A percentile compares a stretch with the other conserved stretches of the same genome.
phyloP scores from a whole-genome alignment of 805 yeast species.

The Zygosaccharomyces bailii region DNA sequence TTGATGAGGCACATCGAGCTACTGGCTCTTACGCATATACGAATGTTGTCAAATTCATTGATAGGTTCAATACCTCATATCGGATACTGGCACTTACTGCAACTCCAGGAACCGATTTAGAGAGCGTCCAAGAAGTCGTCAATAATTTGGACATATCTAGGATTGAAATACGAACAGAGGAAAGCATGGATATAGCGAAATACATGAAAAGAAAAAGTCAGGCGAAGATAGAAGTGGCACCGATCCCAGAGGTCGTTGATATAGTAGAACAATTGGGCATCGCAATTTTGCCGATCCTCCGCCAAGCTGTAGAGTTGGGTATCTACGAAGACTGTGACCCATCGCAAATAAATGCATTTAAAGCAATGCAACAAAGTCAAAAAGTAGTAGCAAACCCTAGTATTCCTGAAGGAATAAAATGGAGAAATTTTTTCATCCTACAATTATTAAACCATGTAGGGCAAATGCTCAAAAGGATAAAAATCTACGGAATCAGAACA shows the following conservation, averaged over 20 bases:
- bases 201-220: conserved; percentile 70
- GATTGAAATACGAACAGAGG: conserved; percentile 84
- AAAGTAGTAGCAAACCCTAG: conserved; percentile 50
- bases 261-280: conserved; percentile 52
- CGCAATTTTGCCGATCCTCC: conserved; percentile 65
- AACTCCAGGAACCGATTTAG: conserved; percentile 87
- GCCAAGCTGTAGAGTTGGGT: conserved; percentile 58
- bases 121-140: conserved; percentile 83
- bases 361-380: conserved; percentile 65
- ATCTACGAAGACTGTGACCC: conserved; percentile 68
- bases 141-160: conserved; percentile 67
- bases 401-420: conserved; percentile 65
- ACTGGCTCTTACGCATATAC: conserved; percentile 87
- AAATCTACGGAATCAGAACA: conserved; percentile 77
- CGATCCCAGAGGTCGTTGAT: conserved; percentile 52
- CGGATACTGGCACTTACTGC: conserved; percentile 89
- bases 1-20: conserved; percentile 96
- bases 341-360: conserved; percentile 61
- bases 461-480: conserved; percentile 61
- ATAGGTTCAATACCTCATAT: conserved; percentile 60
- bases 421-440: conserved; percentile 63
- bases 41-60: conserved; percentile 67
- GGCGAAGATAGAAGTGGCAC: conserved; percentile 54
- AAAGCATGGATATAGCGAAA: conserved; percentile 70
- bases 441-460: conserved; percentile 69